Evolutionary conservation across 768 basidiomycete species (phyloP), one percentile per base, ranked within the genome.

Genomic region (Rhodocollybia butyracea): DNA sequence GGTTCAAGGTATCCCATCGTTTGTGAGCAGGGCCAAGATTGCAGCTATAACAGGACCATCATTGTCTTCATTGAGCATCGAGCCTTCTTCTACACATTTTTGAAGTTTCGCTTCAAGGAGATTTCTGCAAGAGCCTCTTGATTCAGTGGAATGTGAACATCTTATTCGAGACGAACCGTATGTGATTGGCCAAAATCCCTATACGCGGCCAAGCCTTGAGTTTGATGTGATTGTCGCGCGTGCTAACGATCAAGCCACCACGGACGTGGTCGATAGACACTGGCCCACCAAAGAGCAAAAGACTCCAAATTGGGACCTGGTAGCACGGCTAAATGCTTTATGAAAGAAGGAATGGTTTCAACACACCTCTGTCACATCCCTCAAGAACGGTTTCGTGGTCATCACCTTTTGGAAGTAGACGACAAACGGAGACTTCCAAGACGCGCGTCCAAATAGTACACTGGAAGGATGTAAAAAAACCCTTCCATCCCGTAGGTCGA

Each of bases 121-220:
- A 51, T 83, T 80, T 47, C 91, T 88, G 60, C n/a, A 19, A 19
- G 13, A 21, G 24, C 2, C 15, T 2, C 36, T 27, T 39, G 3
- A 42, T 36, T 31, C 36, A 45, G 54, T 34, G 40, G n/a, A n/a
- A n/a, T 55, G 45, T 41, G 41, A 39, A 4, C 26, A 2, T 3
- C 27, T 17, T 41, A 31, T 31, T 13, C 34, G 15, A 12, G 10
- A 68, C 76, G 58, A 65, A 89, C 91, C 91, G 78, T 11, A 94
- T 71, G 60, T 94, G 91, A 63, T 94, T 94, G 39, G 92, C 88
- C 27, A 97, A 78, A 11, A 94, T 84, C 2, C 93, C 94, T 46
- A 96, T 95, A 8, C 93, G 81, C n/a, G 94, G 89, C 83, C 87
- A 91, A 0, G 92, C 90, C 54, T 78, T 82, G 58, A 96, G 66